These are phyloP conservation scores for Colletotrichum incanum DNA, from an alignment of 2,329 filamentous ascomycete species.

Conservation along the genomic window DNA sequence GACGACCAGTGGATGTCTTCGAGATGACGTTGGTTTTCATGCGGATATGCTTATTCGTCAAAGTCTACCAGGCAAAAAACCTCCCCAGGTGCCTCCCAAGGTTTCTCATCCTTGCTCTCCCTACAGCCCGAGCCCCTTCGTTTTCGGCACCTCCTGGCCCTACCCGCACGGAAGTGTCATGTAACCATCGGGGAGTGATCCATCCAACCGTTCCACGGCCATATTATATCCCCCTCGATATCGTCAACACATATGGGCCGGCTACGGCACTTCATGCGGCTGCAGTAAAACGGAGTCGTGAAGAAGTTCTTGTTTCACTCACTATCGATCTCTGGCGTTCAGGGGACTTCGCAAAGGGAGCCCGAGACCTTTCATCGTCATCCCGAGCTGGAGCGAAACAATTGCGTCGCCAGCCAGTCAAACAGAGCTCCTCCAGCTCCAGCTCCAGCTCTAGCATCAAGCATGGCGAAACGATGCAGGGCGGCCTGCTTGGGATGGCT, in stretches of 20 bases:
- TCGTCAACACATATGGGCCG: background rate
- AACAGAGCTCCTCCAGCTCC: background rate
- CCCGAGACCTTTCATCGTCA: conserved; percentile 28
- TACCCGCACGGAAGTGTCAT: conserved; percentile 15
- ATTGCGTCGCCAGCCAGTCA: background rate
- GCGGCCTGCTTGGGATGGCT: conserved; percentile 5
- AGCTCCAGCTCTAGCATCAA: background rate
- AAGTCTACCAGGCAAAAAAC: conserved; percentile 1
- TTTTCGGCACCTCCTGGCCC: conserved; percentile 18
- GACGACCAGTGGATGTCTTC: conserved; percentile 1
- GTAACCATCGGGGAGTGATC: background rate
- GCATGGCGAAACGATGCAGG: conserved; percentile 9
- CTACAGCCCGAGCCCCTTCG: conserved; percentile 2
- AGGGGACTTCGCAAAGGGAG: background rate
- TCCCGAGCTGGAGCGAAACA: conserved; percentile 20
- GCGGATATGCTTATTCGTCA: conserved; percentile 33
- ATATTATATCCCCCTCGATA: background rate
- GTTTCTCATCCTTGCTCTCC: conserved; percentile 18
- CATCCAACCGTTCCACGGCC: background rate
- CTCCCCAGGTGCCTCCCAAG: background rate
- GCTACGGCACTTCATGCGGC: background rate
- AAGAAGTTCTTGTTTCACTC: background rate
- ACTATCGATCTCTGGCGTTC: background rate
- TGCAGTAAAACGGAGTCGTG: background rate
- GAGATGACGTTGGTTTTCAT: conserved; percentile 25